These are phyloP conservation scores for Trypanosomatidae sp. DNA, from an alignment of 208 protist genomes.

Conservation along the genomic window DNA sequence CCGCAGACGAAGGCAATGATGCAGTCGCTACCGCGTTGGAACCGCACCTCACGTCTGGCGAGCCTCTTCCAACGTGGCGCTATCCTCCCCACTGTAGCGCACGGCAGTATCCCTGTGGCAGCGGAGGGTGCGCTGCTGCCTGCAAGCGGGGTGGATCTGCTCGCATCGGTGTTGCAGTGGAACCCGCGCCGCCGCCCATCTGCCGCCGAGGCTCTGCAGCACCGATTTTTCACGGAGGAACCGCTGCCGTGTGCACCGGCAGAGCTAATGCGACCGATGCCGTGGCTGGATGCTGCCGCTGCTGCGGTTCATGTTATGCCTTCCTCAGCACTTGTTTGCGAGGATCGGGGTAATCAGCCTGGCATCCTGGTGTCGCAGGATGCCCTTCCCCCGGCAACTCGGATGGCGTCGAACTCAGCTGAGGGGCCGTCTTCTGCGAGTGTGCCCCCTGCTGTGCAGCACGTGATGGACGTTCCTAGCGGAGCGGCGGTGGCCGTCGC, in stretches of 20 bases:
- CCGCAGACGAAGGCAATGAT: conserved; percentile 47
- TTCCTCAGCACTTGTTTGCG: background rate
- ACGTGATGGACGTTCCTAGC: conserved; percentile 5
- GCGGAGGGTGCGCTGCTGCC: conserved; percentile 22
- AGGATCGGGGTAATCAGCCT: background rate
- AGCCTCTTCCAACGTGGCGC: conserved; percentile 41
- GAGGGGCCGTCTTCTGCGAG: background rate
- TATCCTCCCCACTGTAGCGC: conserved; percentile 14
- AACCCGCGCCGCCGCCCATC: conserved; percentile 73
- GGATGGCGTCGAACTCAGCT: background rate
- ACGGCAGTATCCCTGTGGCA: conserved; percentile 19
- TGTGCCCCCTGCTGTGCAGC: conserved; percentile 5
- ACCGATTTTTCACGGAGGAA: conserved; percentile 80
- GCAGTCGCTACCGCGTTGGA: conserved; percentile 55
- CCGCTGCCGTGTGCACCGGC: conserved; percentile 64
- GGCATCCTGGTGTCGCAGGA: background rate
- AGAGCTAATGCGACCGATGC: conserved; percentile 70
- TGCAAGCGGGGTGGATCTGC: conserved; percentile 66
- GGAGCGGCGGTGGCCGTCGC: background rate
- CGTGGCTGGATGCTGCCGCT: conserved; percentile 23
- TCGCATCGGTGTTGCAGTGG: conserved; percentile 74
- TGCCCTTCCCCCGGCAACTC: background rate
- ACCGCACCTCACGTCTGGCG: conserved; percentile 46
- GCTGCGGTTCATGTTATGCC: background rate
- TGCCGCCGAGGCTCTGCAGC: conserved; percentile 66